These are phyloP conservation scores for Heterobasidion irregulare DNA, from an alignment of 1,284 basidiomycete genomes.

Conservation along the genomic window DNA sequence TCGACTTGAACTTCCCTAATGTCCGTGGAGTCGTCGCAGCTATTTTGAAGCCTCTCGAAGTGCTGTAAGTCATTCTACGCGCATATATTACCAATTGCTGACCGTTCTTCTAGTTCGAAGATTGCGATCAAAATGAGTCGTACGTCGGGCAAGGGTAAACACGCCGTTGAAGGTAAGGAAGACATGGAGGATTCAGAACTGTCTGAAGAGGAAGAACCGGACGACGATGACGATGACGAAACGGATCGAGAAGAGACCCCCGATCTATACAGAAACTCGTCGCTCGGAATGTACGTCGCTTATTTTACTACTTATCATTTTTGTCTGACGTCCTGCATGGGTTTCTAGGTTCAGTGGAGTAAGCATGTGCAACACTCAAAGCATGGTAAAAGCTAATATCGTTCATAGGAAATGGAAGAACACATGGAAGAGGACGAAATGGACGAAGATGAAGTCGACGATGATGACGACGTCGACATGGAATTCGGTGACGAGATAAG, in stretches of 20 bases:
- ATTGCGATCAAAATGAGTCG: slow-evolving; percentile 97
- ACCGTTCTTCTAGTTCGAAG: slow-evolving; percentile 59
- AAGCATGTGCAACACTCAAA: slow-evolving; percentile 24
- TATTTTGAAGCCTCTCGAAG: slow-evolving; percentile 85
- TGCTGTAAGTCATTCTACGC: slow-evolving; percentile 51
- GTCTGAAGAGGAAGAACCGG: slow-evolving; percentile 56
- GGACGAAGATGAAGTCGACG: slow-evolving; percentile 75
- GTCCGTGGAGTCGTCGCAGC: slow-evolving; percentile 80
- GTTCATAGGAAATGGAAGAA: slow-evolving; percentile 72
- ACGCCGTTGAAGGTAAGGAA: slow-evolving; percentile 40
- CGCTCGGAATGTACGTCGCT: slow-evolving; percentile 81
- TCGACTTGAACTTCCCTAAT: slow-evolving; percentile 95
- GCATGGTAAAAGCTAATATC: not conserved
- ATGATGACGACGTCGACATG: slow-evolving; percentile 81
- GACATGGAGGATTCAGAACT: slow-evolving; percentile 50
- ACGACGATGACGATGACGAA: slow-evolving; percentile 46
- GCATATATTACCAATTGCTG: slow-evolving; percentile 2
- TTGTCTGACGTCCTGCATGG: not conserved
- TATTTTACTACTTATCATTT: slow-evolving; percentile 2
- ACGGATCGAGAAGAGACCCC: slow-evolving; percentile 72
- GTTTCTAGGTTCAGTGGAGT: slow-evolving; percentile 66
- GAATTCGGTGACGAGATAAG: slow-evolving; percentile 79
- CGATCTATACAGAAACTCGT: slow-evolving; percentile 94
- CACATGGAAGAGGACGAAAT: slow-evolving; percentile 70
- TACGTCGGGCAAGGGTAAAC: slow-evolving; percentile 65